These are phyloP conservation scores for Rubia tinctorum DNA, from an alignment of 305 asterid species.

Conservation along the genomic window DNA sequence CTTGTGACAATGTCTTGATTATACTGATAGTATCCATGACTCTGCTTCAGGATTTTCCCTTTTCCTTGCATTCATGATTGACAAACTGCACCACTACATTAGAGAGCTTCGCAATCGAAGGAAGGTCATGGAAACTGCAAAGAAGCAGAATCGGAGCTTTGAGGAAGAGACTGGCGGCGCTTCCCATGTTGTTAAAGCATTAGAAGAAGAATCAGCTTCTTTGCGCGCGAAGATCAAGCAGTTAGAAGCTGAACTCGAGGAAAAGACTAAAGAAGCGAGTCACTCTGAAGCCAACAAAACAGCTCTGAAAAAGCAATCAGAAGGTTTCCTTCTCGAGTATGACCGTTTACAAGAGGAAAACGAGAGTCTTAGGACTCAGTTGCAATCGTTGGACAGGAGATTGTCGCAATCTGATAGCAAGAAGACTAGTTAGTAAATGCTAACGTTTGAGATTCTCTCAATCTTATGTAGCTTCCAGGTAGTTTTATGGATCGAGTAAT, in stretches of 20 bases:
- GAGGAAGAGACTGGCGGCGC: constrained; percentile 47
- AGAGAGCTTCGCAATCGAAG: constrained; percentile 77
- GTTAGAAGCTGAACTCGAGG: constrained; percentile 53
- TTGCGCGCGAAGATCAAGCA: constrained; percentile 42
- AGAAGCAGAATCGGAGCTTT: constrained; percentile 57
- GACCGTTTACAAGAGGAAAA: constrained; percentile 89
- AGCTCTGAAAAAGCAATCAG: constrained; percentile 83
- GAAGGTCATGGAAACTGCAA: constrained; percentile 63
- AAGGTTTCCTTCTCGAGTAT: constrained; percentile 84
- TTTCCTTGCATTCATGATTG: constrained; percentile 82
- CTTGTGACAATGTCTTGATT: constrained; percentile 1
- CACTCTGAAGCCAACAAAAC: constrained; percentile 66
- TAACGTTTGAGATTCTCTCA: constrained; percentile 16
- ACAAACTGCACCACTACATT: constrained; percentile 77
- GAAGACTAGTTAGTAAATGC: constrained; percentile 46
- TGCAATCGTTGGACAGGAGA: constrained; percentile 67
- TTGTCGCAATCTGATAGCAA: constrained; percentile 68
- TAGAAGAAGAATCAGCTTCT: constrained; percentile 52
- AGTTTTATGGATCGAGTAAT: constrained; percentile 1
- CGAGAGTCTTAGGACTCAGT: constrained; percentile 65
- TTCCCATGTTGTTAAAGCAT: constrained; percentile 42
- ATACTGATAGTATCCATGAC: not conserved
- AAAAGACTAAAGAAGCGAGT: constrained; percentile 51
- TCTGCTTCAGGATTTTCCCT: constrained; percentile 68
- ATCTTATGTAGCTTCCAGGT: constrained; percentile 15